phyloP scores from a whole-genome alignment of 495 filamentous ascomycete species.

The Daldinia decipiens region DNA sequence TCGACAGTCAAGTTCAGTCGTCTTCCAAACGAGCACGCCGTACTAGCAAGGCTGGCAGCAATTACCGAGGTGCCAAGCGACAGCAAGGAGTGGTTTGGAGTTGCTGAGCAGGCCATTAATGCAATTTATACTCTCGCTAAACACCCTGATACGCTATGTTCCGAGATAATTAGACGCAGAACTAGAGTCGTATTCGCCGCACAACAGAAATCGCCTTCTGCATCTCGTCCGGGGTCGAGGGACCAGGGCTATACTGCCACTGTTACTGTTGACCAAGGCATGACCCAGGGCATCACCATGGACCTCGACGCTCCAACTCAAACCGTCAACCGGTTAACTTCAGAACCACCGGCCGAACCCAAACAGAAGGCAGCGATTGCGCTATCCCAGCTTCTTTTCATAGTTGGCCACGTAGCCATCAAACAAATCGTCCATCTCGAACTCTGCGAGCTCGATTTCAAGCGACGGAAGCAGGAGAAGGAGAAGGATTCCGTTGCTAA shows the following conservation, averaged over 20 bases:
- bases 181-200: constrained; percentile 79
- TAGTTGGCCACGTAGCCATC: constrained; percentile 95
- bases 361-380: constrained; percentile 73
- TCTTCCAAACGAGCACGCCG: constrained; percentile 90
- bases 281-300: constrained; percentile 49
- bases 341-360: constrained; percentile 54
- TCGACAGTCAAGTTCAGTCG: constrained; percentile 73
- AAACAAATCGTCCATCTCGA: constrained; percentile 99
- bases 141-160: constrained; percentile 93
- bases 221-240: constrained; percentile 56
- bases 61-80: constrained; percentile 85
- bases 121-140: constrained; percentile 96
- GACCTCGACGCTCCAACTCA: constrained; percentile 47
- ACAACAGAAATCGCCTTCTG: constrained; percentile 42
- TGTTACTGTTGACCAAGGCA: constrained; percentile 42
- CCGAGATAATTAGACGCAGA: constrained; percentile 88
- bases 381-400: constrained; percentile 91
- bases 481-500: constrained; percentile 73
- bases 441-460: constrained; percentile 95
- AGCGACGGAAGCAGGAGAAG: constrained; percentile 91
- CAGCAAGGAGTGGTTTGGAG: constrained; percentile 95
- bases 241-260: constrained; percentile 50
- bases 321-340: constrained; percentile 48
- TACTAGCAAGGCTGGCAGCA: constrained; percentile 79
- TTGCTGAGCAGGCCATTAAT: constrained; percentile 96